Evolutionary conservation across 2,329 filamentous ascomycete genomes (phyloP), one percentile per base, ranked within the genome.

Genomic region (Beauveria asiatica): DNA sequence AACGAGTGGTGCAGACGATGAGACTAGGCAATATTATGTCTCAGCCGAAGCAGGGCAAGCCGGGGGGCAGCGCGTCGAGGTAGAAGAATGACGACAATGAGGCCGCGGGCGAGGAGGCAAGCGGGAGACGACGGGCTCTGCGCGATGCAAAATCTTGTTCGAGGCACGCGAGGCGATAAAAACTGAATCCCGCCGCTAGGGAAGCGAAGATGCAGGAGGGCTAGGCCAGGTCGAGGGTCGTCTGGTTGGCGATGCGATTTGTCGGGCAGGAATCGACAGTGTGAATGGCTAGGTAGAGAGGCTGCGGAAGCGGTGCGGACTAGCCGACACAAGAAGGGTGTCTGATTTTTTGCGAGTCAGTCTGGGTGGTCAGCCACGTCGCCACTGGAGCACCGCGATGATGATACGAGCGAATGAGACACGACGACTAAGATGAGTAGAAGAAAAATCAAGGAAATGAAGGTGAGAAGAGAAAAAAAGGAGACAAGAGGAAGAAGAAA

Each of bases 261-360:
- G 48, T 45, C 39, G 37, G 57, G 46, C 55, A 59, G 57, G 57
- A 51, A 51, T 51, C 25, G 57, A 39, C 42, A 33, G 11, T 17
- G 33, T 37, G 46, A 37, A 37, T 48, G 45, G 45, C 27, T 4
- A 23, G 23, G 21, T 25, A 19, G 42, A 19, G 42, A 53, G 51
- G 30, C 8, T 49, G 54, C 42, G 55, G 54, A 11, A 48, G 54
- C 44, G 52, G 27, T 46, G 49, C 57, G 57, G 57, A 54, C 49
- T 48, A 46, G 57, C 57, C 57, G 57, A 59, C 16, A 41, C 49
- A 54, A 46, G 51, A 42, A 42, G 33, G n/a, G n/a, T 53, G 57
- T 33, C 57, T 42, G 57, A 46, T 27, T 59, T 59, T 59, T 59
- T 46, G 49, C 57, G 57, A 59, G 57, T 59, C 57, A 59, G 57